phyloP scores from a whole-genome alignment of 1,139 yeast species.

The Saccharomyces hybrid region DNA sequence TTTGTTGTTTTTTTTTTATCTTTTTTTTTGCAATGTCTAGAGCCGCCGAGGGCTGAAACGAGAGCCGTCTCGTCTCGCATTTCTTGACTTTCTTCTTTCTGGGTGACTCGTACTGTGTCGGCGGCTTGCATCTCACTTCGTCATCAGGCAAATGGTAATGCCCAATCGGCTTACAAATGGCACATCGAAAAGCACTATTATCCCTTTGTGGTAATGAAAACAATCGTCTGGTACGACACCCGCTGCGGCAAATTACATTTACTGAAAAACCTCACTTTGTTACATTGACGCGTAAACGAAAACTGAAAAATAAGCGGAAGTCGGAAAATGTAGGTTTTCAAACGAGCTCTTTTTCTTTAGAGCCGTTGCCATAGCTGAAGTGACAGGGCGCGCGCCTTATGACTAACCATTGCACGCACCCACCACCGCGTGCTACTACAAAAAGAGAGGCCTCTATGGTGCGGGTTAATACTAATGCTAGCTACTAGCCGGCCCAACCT shows the following conservation, averaged over 20 bases:
- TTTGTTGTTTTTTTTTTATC: neutral
- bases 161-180: neutral
- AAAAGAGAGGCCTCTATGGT: too few relatives aligned
- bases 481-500: neutral
- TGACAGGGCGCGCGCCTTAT: neutral
- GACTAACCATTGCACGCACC: too few relatives aligned
- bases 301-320: neutral
- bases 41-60: neutral
- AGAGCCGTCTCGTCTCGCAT: neutral
- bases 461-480: too few relatives aligned
- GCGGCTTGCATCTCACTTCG: neutral
- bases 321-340: neutral
- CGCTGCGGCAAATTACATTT: neutral
- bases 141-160: neutral
- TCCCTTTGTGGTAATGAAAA: neutral
- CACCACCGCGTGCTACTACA: too few relatives aligned
- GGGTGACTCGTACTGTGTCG: neutral
- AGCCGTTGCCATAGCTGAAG: neutral
- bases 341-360: neutral
- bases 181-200: neutral
- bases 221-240: neutral
- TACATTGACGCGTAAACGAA: neutral
- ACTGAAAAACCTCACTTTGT: neutral
- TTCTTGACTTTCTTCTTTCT: neutral
- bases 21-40: neutral